These are phyloP conservation scores for Aegilops sharonensis DNA, from an alignment of 176 grass and related monocot genomes.

Conservation along the genomic window DNA sequence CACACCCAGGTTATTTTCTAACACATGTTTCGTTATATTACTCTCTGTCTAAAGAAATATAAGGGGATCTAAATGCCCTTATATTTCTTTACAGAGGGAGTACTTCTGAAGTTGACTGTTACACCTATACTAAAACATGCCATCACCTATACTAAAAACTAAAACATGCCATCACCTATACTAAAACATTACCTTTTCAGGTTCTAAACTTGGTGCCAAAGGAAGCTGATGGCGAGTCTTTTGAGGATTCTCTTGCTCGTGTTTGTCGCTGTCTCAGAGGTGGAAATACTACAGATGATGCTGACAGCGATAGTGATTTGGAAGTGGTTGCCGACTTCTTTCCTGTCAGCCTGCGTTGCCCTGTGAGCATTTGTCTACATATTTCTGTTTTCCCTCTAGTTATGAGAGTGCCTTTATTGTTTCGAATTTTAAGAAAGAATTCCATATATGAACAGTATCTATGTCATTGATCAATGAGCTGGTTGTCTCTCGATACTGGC, in stretches of 20 bases:
- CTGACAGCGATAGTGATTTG: constrained; percentile 51
- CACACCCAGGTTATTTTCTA: no score
- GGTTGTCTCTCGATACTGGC: not conserved
- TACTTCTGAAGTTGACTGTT: no score
- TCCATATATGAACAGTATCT: not conserved
- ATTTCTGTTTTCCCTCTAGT: not conserved
- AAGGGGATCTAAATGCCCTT: no score
- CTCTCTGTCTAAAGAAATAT: no score
- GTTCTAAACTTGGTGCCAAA: constrained; percentile 53
- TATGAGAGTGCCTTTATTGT: not conserved
- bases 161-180: not conserved
- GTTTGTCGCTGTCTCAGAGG: constrained; percentile 55
- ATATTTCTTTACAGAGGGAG: no score
- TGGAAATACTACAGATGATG: constrained; percentile 46
- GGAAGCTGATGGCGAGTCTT: constrained; percentile 51
- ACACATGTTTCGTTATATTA: no score
- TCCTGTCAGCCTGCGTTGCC: constrained; percentile 62
- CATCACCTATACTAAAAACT: no score
- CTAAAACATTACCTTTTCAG: constrained; percentile 33
- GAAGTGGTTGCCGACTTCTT: constrained; percentile 55
- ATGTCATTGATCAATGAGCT: not conserved
- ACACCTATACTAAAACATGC: no score
- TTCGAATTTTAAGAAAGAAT: not conserved
- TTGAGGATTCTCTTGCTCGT: constrained; percentile 57
- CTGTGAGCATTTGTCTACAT: constrained; percentile 35